Conservation (phyloP, 140 eudicot species). For the Ambrosia hybrid region DNA sequence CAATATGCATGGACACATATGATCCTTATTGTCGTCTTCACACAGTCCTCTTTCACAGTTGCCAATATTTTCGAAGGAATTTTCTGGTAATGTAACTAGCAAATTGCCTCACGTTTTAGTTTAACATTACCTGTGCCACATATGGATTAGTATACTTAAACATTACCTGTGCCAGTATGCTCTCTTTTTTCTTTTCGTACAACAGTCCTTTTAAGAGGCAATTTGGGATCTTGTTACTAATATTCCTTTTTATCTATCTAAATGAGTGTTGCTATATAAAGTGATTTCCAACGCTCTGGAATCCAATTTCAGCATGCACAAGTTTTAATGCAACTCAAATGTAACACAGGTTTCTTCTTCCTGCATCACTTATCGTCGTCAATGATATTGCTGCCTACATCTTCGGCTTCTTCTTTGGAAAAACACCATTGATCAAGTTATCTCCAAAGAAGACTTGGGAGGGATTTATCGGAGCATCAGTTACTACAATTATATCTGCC, state of each 20-base stretch:
- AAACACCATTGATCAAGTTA: slow-evolving; percentile 87
- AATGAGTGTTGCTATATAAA: too few species aligned
- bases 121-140: too few species aligned
- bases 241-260: too few species aligned
- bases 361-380: slow-evolving; percentile 93
- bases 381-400: slow-evolving; percentile 95
- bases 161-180: too few species aligned
- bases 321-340: slow-evolving; percentile 19
- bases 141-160: too few species aligned
- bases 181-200: too few species aligned
- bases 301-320: neutral
- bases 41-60: slow-evolving; percentile 93
- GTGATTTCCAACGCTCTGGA: too few species aligned
- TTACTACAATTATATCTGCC: slow-evolving; percentile 86
- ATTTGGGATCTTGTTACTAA: too few species aligned
- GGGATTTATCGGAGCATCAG: slow-evolving; percentile 95
- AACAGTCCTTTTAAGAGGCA: too few species aligned
- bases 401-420: slow-evolving; percentile 95
- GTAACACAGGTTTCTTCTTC: slow-evolving; percentile 92
- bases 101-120: too few species aligned
- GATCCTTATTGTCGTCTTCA: slow-evolving; percentile 95
- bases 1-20: slow-evolving; percentile 99
- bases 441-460: slow-evolving; percentile 99
- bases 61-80: slow-evolving; percentile 98
- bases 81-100: too few species aligned